phyloP scores from a whole-genome alignment of 768 basidiomycete species.

The Lactifluus rugatus region DNA sequence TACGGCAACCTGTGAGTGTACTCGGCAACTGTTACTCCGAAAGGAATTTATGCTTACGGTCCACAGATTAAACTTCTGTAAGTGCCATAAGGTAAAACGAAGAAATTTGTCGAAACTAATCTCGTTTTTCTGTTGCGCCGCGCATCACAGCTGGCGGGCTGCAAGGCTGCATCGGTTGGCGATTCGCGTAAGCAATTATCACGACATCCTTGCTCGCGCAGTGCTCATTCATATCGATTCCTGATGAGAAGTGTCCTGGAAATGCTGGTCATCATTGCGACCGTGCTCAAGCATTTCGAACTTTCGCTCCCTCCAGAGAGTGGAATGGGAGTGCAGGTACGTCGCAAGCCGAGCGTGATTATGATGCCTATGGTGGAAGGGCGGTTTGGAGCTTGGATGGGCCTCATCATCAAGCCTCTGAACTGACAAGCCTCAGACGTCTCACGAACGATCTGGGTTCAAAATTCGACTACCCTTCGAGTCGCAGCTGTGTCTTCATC shows the following conservation, averaged over 20 bases:
- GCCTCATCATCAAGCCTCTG: constrained; percentile 4
- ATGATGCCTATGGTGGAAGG: constrained; percentile 15
- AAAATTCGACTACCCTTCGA: no score
- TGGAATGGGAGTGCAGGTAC: background rate
- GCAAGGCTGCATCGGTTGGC: constrained; percentile 16
- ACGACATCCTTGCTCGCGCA: no score
- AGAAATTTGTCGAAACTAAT: background rate
- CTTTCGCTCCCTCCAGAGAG: background rate
- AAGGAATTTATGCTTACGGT: background rate
- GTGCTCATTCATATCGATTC: background rate
- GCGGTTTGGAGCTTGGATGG: constrained; percentile 5
- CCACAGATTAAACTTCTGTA: constrained; percentile 11
- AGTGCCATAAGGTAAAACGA: background rate
- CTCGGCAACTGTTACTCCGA: background rate
- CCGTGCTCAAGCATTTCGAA: constrained; percentile 13
- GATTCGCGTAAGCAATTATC: constrained; percentile 8
- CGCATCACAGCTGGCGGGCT: constrained; percentile 4
- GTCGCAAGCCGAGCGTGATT: constrained; percentile 4
- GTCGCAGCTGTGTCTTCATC: no score
- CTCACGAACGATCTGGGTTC: background rate
- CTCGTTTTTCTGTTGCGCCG: background rate
- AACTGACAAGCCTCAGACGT: no score
- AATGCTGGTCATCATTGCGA: constrained; percentile 8
- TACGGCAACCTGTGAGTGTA: constrained; percentile 16
- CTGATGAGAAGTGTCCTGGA: constrained; percentile 5